A percentile compares a stretch with the other conserved stretches of the same genome.
Conservation (phyloP, 2,329 filamentous ascomycete genomes). For the Neofusicoccum parvum region DNA sequence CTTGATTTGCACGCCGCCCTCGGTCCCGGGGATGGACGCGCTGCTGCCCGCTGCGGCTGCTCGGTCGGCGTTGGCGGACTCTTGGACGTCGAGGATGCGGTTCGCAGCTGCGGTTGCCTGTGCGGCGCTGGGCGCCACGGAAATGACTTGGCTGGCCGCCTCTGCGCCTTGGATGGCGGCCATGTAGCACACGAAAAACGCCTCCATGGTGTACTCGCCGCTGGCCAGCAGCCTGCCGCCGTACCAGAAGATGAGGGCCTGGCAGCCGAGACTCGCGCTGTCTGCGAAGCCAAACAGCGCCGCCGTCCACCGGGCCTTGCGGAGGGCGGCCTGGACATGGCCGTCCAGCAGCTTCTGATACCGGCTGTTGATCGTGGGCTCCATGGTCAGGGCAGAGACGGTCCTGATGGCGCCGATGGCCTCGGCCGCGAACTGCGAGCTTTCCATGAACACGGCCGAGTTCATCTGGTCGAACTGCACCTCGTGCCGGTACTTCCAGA, state of each 20-base stretch:
- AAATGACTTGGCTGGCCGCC: conserved; percentile 84
- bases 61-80: conserved; percentile 71
- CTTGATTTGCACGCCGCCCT: conserved; percentile 76
- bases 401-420: conserved; percentile 88
- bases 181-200: conserved; percentile 87
- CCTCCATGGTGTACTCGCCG: conserved; percentile 72
- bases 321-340: conserved; percentile 66
- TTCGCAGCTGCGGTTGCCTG: conserved; percentile 82
- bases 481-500: neutral
- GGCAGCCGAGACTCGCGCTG: conserved; percentile 74
- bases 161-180: conserved; percentile 84
- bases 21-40: conserved; percentile 62
- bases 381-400: conserved; percentile 82
- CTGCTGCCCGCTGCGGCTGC: conserved; percentile 74
- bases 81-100: conserved; percentile 63
- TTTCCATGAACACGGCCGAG: conserved; percentile 70
- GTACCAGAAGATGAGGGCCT: conserved; percentile 88
- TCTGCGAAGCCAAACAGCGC: conserved; percentile 79
- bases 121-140: conserved; percentile 89
- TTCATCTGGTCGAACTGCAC: neutral
- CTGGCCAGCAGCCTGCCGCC: conserved; percentile 75
- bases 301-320: neutral
- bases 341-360: conserved; percentile 24
- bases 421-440: conserved; percentile 83
- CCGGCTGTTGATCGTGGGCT: conserved; percentile 60